Base-by-base conservation (phyloP, 352 stramenopile species). In the Pseudoperonospora humuli region DNA sequence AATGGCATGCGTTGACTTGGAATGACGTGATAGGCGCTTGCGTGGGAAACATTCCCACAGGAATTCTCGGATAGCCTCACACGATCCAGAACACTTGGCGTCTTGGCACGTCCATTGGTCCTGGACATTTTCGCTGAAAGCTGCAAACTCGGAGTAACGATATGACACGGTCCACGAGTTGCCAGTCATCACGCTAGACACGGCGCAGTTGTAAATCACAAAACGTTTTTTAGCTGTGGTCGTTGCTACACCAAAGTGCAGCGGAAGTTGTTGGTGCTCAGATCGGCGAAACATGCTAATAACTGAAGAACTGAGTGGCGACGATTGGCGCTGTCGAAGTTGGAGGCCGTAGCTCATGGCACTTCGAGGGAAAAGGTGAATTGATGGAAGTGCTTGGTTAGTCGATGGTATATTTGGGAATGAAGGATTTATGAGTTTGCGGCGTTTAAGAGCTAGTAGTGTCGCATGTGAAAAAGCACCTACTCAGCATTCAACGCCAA, bases 11-110 rank as follows among this genome's bases (percentile, higher is more conserved):
- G 29, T 15, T 5, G 57, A 69, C n/a, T 54, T 69, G 5, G 64
- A 79, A 23, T 64, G 50, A 19, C 75, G 50, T 3, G 53, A 42
- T 5, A 78, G 44, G 13, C 70, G 67, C 46, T 76, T 80, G 52
- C 67, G 67, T 15, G 75, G 75, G 43, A 86, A 86, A 40, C 67
- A 84, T 38, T 64, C 57, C 8, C 54, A 31, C 13, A 83, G 27
- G 52, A 71, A 83, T 48, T 86, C 71, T 25, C 71, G 71, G 34
- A 86, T 78, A 33, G 75, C 75, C 45, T 84, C 59, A 38, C 75
- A 86, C 33, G 75, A 84, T 18, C 75, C 75, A 5, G 40, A 65
- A 40, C 75, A 86, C 54, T 81, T 79, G 42, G 25, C 15, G 33
- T 57, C 62, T 36, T 69, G 52, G 32, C 75, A 86, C 19, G 75